These are phyloP conservation scores for Myxozyma neglecta DNA, from an alignment of 805 yeast genomes.

Conservation along the genomic window DNA sequence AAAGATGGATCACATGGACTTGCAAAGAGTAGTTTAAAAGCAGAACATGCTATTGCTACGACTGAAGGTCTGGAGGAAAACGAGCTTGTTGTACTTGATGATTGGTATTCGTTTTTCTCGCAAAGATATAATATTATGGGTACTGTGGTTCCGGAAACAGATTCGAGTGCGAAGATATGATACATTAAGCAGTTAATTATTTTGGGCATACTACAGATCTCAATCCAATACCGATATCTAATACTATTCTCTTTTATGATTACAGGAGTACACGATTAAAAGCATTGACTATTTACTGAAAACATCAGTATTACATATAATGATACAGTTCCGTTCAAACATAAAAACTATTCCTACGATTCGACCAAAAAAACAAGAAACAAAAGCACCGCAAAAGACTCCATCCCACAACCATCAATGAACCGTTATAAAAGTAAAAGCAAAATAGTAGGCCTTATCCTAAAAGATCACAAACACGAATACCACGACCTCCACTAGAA, in stretches of 20 bases:
- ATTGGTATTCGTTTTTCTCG: conserved; percentile 66
- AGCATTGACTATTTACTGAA: not conserved
- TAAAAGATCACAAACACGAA: conserved; percentile 29
- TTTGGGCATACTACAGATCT: not conserved
- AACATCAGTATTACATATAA: not conserved
- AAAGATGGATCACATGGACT: conserved; percentile 75
- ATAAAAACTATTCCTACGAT: not conserved
- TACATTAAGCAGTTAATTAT: not conserved
- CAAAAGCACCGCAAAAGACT: not conserved
- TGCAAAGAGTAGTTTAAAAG: conserved; percentile 64
- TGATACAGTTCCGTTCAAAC: not conserved
- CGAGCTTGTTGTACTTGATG: conserved; percentile 62
- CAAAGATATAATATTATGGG: conserved; percentile 31
- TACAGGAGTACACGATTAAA: not conserved
- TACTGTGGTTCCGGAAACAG: conserved; percentile 3
- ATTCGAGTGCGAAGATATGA: conserved; percentile 13
- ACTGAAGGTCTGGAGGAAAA: conserved; percentile 52
- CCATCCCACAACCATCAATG: not conserved
- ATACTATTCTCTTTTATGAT: no score
- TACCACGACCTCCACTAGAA: conserved; percentile 10
- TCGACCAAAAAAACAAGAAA: not conserved
- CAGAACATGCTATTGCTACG: conserved; percentile 49
- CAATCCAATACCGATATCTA: no score
- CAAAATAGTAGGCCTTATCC: conserved; percentile 8
- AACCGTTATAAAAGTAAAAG: not conserved